Conservation (phyloP, 2,329 filamentous ascomycete genomes). For the Bipolaris bicolor region DNA sequence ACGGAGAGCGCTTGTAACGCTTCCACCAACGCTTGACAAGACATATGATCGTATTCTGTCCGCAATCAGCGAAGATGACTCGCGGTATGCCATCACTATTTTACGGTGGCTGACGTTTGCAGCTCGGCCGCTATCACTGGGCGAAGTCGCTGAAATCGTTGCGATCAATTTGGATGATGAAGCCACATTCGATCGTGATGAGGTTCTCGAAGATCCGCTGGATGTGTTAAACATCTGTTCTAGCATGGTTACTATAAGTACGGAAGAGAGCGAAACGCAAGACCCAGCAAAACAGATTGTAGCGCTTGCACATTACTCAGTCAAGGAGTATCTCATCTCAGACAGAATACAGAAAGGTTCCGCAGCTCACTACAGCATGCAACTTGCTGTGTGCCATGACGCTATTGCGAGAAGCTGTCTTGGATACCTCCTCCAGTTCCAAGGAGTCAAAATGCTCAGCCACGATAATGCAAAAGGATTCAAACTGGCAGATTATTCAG, state of each 20-base stretch:
- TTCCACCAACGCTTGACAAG: constrained; percentile 33
- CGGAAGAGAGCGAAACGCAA: constrained; percentile 1
- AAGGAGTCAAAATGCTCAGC: constrained; percentile 7
- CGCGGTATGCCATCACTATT: constrained; percentile 21
- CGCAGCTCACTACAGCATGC: constrained; percentile 33
- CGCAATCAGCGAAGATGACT: constrained; percentile 25
- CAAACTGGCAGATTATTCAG: constrained; percentile 34
- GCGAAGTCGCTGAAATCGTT: constrained; percentile 33
- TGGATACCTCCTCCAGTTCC: constrained; percentile 35
- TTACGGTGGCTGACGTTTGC: constrained; percentile 37
- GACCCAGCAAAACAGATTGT: constrained; percentile 12
- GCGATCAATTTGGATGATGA: constrained; percentile 34
- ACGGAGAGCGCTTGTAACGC: constrained; percentile 22
- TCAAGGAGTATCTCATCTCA: constrained; percentile 45
- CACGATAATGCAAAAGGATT: background rate
- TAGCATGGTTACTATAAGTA: constrained; percentile 37
- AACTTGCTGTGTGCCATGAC: constrained; percentile 27
- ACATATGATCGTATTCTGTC: constrained; percentile 39
- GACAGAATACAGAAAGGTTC: constrained; percentile 30
- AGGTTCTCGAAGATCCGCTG: constrained; percentile 44
- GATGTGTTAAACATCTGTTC: constrained; percentile 41
- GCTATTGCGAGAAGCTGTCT: constrained; percentile 32
- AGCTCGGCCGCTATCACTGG: constrained; percentile 23
- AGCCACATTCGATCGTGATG: constrained; percentile 42
- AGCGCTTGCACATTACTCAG: constrained; percentile 44